Base-by-base conservation (phyloP, 805 yeast genomes). In the Teunomyces aglyptinius region DNA sequence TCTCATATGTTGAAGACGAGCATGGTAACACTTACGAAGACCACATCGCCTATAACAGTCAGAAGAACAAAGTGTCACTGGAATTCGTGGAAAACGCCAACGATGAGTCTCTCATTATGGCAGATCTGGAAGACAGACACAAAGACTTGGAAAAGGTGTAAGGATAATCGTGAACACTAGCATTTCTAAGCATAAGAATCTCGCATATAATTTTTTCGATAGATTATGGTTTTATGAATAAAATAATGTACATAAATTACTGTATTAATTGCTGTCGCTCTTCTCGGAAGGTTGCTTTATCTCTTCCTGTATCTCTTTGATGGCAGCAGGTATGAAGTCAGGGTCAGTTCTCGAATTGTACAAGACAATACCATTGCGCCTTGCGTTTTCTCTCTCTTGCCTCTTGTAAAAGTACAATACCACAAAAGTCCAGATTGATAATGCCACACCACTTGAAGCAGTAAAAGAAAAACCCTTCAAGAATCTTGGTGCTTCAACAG, bases 401-500 rank as follows among this genome's bases (percentile, higher is more conserved):
- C 53, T 56, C 52, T 69, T 70, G 57, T 70, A 70, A 52, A 79
- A 75, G 57, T 60, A 79, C 48, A 79, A 62, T 7, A 79, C 82
- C 12, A 76, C 76, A 42, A 76, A 62, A 3, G 81, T 74, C 80
- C 81, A 77, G 10, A 74, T 41, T 22, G 71, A 66, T 53, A 77
- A 76, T 15, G 74, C 62, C 12, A 68, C 59, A 4, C 76, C 81
- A 52, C 75, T 69, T 11, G 70, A 51, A n/a, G 80, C 75, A 19
- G 81, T 75, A 16, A 76, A 75, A 1, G 76, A 61, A 59, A 70
- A 82, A 49, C 86, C 86, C 43, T 75, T 80, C 39, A 65, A 64
- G 58, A 68, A 82, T 33, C 78, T 64, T 24, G 87, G 87, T 5
- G 82, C 73, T 45, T 81, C 84, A 4, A 69, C 75, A 1, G 86